These are phyloP conservation scores for Zymoseptoria pseudotritici DNA, from an alignment of 2,329 filamentous ascomycete genomes.

Conservation along the genomic window DNA sequence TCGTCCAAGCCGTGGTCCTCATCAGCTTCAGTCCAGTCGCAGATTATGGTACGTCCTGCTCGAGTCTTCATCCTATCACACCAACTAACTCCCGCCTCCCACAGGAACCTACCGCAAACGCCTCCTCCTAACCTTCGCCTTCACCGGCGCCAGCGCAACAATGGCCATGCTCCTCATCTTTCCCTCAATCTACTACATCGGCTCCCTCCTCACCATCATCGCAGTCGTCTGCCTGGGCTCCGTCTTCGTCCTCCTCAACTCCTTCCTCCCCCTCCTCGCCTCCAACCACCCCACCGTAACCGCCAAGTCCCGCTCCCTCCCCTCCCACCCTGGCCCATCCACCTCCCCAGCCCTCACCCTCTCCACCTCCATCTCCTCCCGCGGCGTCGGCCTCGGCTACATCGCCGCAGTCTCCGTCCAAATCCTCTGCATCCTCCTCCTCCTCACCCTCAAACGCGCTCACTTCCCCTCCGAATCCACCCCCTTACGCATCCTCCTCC, in stretches of 20 bases:
- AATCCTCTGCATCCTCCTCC: constrained; percentile 64
- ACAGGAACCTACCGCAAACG: constrained; percentile 67
- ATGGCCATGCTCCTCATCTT: constrained; percentile 75
- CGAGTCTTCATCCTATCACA: not conserved
- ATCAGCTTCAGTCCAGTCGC: constrained; percentile 89
- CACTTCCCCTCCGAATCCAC: constrained; percentile 66
- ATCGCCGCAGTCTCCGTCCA: constrained; percentile 75
- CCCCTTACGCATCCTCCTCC: constrained; percentile 72
- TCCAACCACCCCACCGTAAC: constrained; percentile 60
- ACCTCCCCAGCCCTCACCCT: constrained; percentile 61
- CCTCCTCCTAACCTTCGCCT: constrained; percentile 71
- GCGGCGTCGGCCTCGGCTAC: constrained; percentile 86
- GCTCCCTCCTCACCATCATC: constrained; percentile 70
- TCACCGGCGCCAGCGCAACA: constrained; percentile 66
- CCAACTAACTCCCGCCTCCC: not conserved
- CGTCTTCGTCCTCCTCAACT: constrained; percentile 93
- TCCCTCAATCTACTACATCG: constrained; percentile 68
- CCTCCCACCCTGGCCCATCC: not conserved
- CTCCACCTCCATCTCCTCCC: constrained; percentile 79
- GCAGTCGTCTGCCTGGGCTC: constrained; percentile 86
- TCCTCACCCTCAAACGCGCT: constrained; percentile 47
- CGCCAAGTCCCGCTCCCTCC: not conserved
- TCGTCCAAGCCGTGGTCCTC: constrained; percentile 78
- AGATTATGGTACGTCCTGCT: constrained; percentile 63
- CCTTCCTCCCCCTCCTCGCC: constrained; percentile 80